Base-by-base conservation (phyloP, 257 asterid genomes). In the Gynochthodes officinalis region DNA sequence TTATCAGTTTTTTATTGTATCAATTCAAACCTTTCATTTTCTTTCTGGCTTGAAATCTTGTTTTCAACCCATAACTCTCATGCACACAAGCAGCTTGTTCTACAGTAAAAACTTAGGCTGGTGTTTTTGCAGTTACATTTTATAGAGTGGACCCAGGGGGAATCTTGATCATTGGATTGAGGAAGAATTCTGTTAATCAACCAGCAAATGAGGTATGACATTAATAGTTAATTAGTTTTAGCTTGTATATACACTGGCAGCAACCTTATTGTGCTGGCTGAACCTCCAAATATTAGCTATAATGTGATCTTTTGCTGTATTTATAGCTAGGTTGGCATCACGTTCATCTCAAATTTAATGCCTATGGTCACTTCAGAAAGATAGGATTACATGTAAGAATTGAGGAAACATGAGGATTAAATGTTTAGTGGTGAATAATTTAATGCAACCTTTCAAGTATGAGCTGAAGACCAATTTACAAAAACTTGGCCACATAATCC, bases 81-180 rank as follows among this genome's bases (percentile, higher is more conserved):
- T 28, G 30, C 66, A 53, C 25, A 15, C 35, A 28, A 73, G 19
- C 28, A 30, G 21, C 48, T 2, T 42, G 4, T 65, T 37, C 67
- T 19, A 9, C 28, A 8, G 9, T 21, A 39, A 15, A 48, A 8
- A 37, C 69, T 64, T 19, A 61, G 8, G 28, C 19, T n/a, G 7
- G 13, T 40, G 39, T 70, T 49, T 21, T 39, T 63, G 58, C 89
- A 90, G 95, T 90, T 69, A 87, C 86, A 39, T 90, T 90, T 79
- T 85, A 83, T 76, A 86, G 82, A 69, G 83, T 87, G 63, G 92
- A 90, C 61, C 93, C 96, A 5, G 89, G 82, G 46, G 86, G 88
- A 57, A 82, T 76, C 77, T 76, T 90, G 78, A 78, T 88, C 64
- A 86, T 90, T 70, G 96, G 93, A 76, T 76, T 90, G 71, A 81